Evolutionary conservation across 163 green algal species (phyloP), one percentile per base, ranked within the genome.

Genomic region (Trebouxia gelatinosa): DNA sequence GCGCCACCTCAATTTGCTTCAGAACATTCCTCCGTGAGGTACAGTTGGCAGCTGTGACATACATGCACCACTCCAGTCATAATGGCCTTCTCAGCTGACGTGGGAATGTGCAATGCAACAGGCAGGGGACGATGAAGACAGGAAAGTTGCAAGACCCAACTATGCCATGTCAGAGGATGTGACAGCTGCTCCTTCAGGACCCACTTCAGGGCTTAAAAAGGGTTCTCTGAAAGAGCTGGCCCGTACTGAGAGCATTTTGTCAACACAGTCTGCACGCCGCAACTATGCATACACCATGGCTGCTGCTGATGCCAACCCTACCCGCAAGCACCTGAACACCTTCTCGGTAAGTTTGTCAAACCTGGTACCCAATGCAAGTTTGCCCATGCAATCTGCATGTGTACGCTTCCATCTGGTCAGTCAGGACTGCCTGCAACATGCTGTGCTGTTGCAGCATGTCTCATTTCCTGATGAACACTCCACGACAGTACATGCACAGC

Each of bases 231-330:
- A 32, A 34, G 68, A 61, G 32, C 71, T 68, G 50, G 37, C 31
- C 34, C 71, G 50, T 35, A 32, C 48, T 61, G 48, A 78, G 4
- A 68, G 50, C 48, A 39, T 67, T 29, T 9, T 78, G 50, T 67
- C 46, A 16, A 78, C 71, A n/a, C 43, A 66, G 29, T 67, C 46
- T 34, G 62, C 46, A 3, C 32, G 51, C 5, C 50, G 71, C 32
- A 68, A 68, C 32, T 78, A 78, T 43, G 71, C 50, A 0, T 78
- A 78, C 71, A 78, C n/a, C 23, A 7, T 78, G 71, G 71, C 67
- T 13, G 50, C 54, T 11, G 71, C 51, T 5, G 68, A 61, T 43
- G 28, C 2, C 11, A 28, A 66, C 21, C 19, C 13, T 9, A 13
- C 32, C 13, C 28, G 62, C n/a, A 72, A 72, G 62, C 62, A 48